phyloP scores from a whole-genome alignment of 23 red algal genomes.

The Cyanidium caldarium region DNA sequence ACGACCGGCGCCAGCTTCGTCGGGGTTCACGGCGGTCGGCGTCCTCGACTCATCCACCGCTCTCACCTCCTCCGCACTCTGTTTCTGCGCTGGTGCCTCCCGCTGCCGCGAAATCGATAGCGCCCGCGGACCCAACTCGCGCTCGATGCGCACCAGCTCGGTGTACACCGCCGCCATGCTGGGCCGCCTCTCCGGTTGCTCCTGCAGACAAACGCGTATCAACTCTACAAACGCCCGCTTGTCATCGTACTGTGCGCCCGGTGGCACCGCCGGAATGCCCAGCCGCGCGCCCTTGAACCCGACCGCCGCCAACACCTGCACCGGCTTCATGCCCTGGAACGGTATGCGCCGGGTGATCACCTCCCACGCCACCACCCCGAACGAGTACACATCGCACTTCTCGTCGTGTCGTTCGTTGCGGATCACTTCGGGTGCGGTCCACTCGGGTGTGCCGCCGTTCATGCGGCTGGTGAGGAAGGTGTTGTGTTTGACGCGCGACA shows the following conservation, averaged over 20 bases:
- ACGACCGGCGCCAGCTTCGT: neutral
- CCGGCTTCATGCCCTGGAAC: conserved; percentile 27
- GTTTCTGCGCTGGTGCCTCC: neutral
- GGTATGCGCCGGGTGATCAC: conserved; percentile 49
- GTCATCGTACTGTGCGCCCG: neutral
- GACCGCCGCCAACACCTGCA: conserved; percentile 53
- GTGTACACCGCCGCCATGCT: neutral
- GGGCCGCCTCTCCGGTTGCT: neutral
- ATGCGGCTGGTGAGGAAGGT: conserved; percentile 32
- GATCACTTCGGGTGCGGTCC: conserved; percentile 64
- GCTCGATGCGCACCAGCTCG: neutral
- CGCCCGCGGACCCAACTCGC: neutral
- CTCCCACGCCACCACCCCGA: conserved; percentile 74
- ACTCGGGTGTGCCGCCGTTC: conserved; percentile 59
- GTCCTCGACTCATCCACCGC: neutral
- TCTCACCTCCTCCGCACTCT: neutral
- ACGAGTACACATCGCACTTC: conserved; percentile 59
- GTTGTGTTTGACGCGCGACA: conserved; percentile 29
- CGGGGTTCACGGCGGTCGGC: neutral
- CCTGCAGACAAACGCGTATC: neutral
- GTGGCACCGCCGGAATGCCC: neutral
- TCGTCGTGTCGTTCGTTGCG: conserved; percentile 36
- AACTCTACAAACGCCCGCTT: neutral
- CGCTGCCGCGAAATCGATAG: neutral
- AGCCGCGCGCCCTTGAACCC: conserved; percentile 9